Evolutionary conservation across 495 filamentous ascomycete genomes (phyloP).

Genomic region (Aspergillus saccharolyticus): DNA sequence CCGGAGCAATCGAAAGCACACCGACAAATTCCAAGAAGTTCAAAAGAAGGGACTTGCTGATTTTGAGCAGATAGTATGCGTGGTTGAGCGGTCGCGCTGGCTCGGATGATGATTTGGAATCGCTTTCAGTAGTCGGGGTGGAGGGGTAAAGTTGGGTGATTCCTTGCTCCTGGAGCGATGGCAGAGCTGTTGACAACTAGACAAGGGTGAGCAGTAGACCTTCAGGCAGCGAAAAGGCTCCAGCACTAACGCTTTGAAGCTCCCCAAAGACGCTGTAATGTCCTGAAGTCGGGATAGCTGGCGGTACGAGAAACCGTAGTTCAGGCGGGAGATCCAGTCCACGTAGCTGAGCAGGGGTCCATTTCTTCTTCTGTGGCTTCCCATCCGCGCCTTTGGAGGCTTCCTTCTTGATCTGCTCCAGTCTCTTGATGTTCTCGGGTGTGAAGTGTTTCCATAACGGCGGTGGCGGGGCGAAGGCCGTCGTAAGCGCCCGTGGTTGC

Average conservation of each 20-base stretch:
- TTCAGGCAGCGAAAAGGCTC: background rate
- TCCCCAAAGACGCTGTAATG: slow-evolving; percentile 73
- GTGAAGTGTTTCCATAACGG: slow-evolving; percentile 91
- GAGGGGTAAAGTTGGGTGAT: slow-evolving; percentile 66
- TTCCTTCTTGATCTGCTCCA: slow-evolving; percentile 51
- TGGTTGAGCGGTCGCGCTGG: slow-evolving; percentile 53
- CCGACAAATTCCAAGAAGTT: slow-evolving; percentile 81
- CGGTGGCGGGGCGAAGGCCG: slow-evolving; percentile 76
- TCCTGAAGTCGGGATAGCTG: slow-evolving; percentile 63
- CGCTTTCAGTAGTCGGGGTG: slow-evolving; percentile 33
- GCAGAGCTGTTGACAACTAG: slow-evolving; percentile 56
- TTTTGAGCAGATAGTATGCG: slow-evolving; percentile 67
- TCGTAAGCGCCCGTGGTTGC: slow-evolving; percentile 47
- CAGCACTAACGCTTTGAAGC: slow-evolving; percentile 54
- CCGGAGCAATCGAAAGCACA: slow-evolving; percentile 59
- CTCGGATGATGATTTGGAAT: slow-evolving; percentile 35
- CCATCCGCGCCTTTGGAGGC: slow-evolving; percentile 38
- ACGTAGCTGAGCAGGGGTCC: slow-evolving; percentile 44
- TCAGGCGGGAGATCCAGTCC: slow-evolving; percentile 62
- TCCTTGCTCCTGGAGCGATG: slow-evolving; percentile 60
- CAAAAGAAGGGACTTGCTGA: slow-evolving; percentile 76
- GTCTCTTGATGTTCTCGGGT: slow-evolving; percentile 62
- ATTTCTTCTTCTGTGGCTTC: slow-evolving; percentile 29
- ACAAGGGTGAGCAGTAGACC: background rate
- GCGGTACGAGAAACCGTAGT: slow-evolving; percentile 75